These are phyloP conservation scores for Zymoseptoria passerinii DNA, from an alignment of 2,329 filamentous ascomycete genomes.

Conservation along the genomic window DNA sequence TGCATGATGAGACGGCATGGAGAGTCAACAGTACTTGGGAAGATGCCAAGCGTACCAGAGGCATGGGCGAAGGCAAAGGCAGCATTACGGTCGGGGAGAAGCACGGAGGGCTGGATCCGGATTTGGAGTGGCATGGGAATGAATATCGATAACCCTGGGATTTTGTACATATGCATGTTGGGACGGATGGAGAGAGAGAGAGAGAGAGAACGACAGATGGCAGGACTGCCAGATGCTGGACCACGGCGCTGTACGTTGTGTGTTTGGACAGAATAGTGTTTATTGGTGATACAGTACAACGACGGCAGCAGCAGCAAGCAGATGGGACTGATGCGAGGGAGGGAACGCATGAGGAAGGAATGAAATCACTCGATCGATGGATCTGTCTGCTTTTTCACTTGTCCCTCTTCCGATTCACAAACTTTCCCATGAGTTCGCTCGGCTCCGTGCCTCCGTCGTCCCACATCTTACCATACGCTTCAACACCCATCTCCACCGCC, in stretches of 20 bases:
- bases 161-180: neutral
- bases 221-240: neutral
- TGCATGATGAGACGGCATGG: no score
- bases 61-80: no score
- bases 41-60: no score
- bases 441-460: constrained; percentile 21
- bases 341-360: neutral
- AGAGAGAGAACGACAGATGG: no score
- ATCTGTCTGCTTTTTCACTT: neutral
- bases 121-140: neutral
- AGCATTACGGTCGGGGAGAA: no score
- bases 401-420: constrained; percentile 11
- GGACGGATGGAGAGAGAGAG: neutral
- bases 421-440: constrained; percentile 18
- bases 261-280: neutral
- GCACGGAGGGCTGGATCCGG: neutral
- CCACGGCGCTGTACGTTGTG: neutral
- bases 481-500: constrained; percentile 18
- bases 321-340: no score
- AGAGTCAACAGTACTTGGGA: no score
- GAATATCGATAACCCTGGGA: neutral
- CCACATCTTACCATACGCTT: constrained; percentile 21
- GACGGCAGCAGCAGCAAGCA: neutral
- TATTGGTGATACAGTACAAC: neutral
- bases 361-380: neutral